Conservation (phyloP, 805 yeast genomes). For the Saccharomyces kudriavzevii region DNA sequence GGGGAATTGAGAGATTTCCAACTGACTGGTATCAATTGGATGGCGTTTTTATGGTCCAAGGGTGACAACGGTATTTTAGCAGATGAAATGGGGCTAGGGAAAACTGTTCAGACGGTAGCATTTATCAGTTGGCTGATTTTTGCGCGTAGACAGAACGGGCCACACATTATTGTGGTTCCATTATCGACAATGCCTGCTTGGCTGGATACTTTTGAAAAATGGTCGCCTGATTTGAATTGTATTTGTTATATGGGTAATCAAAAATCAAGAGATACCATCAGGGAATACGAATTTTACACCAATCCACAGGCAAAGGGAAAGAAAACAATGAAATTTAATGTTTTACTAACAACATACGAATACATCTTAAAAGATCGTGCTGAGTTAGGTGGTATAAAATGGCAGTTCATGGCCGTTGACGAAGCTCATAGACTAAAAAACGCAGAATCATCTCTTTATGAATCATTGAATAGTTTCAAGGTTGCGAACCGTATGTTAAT, state of each 20-base stretch:
- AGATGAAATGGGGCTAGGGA: constrained; percentile 98
- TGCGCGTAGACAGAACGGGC: constrained; percentile 95
- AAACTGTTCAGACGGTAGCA: constrained; percentile 93
- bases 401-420: constrained; percentile 97
- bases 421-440: constrained; percentile 96
- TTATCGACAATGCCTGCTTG: constrained; percentile 94
- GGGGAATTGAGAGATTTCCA: constrained; percentile 96
- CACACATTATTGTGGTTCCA: constrained; percentile 94
- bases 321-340: constrained; percentile 78
- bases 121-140: constrained; percentile 91
- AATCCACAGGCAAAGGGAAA: constrained; percentile 37
- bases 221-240: constrained; percentile 96
- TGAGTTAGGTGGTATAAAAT: constrained; percentile 72
- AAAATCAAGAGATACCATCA: constrained; percentile 68
- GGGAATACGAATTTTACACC: constrained; percentile 78
- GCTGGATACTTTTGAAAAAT: constrained; percentile 96
- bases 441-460: constrained; percentile 88
- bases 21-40: constrained; percentile 96
- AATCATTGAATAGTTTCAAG: constrained; percentile 72
- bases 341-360: constrained; percentile 91
- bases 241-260: constrained; percentile 90
- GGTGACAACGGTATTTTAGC: constrained; percentile 96
- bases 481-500: constrained; percentile 79
- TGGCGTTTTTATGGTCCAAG: constrained; percentile 97
- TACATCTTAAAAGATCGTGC: constrained; percentile 82